These are phyloP conservation scores for Tylopilus sp. DNA, from an alignment of 1,284 basidiomycete species.

Conservation along the genomic window DNA sequence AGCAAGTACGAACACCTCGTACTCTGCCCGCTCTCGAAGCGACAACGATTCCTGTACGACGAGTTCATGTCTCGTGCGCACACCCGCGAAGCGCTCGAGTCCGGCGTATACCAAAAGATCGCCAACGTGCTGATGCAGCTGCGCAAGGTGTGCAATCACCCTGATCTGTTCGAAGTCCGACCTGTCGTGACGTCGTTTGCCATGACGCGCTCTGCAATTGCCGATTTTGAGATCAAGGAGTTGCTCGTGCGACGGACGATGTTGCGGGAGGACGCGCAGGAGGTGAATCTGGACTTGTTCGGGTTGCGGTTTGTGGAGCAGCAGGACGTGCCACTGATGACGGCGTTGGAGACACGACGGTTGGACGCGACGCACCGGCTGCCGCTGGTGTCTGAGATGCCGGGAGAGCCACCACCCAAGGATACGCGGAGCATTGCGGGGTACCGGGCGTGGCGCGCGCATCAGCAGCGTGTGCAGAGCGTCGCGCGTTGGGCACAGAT, in stretches of 20 bases:
- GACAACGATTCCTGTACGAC: constrained; percentile 97
- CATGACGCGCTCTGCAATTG: constrained; percentile 83
- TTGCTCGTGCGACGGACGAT: constrained; percentile 84
- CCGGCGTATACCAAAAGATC: constrained; percentile 91
- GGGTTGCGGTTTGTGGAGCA: constrained; percentile 73
- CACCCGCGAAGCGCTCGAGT: constrained; percentile 88
- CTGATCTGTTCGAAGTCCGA: constrained; percentile 95
- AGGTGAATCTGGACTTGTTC: constrained; percentile 72
- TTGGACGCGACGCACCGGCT: constrained; percentile 83
- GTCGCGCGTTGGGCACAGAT: constrained; percentile 78
- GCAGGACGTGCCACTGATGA: constrained; percentile 63
- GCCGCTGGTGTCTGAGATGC: constrained; percentile 66
- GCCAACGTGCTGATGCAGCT: constrained; percentile 99
- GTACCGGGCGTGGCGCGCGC: constrained; percentile 70
- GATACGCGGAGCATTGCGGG: constrained; percentile 85
- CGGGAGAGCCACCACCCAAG: constrained; percentile 70
- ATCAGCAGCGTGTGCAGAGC: constrained; percentile 64
- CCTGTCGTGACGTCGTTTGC: constrained; percentile 95
- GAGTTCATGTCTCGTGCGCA: constrained; percentile 97
- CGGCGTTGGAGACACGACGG: constrained; percentile 62
- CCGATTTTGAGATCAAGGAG: constrained; percentile 91
- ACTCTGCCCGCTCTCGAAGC: constrained; percentile 92
- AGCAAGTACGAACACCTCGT: constrained; percentile 96
- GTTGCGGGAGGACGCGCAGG: constrained; percentile 59
- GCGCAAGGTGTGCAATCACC: constrained; percentile 96